These are phyloP conservation scores for Nothopassalora personata DNA, from an alignment of 2,329 filamentous ascomycete genomes.

Conservation along the genomic window DNA sequence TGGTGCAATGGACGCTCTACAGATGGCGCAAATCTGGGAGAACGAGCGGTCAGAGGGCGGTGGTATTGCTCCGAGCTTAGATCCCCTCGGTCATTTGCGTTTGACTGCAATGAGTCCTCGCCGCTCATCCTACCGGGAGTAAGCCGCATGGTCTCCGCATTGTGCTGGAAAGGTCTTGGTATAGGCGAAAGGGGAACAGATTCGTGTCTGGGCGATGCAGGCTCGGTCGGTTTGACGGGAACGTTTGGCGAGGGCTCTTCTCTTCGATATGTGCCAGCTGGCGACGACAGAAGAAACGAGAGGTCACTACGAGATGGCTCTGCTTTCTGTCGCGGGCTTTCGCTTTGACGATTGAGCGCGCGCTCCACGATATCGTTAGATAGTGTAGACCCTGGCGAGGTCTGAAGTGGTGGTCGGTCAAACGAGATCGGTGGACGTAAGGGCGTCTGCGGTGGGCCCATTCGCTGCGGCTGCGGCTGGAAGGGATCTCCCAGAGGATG, in stretches of 20 bases:
- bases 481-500: conserved; percentile 5
- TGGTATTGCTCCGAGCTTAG: conserved; percentile 13
- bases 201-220: not conserved
- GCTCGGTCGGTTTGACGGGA: not conserved
- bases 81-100: conserved; percentile 4
- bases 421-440: conserved; percentile 8
- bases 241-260: not conserved
- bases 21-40: not conserved
- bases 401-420: not conserved
- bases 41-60: conserved; percentile 9
- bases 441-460: conserved; percentile 9
- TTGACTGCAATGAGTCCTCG: not conserved
- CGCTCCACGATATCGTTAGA: not conserved
- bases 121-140: not conserved
- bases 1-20: conserved; percentile 12
- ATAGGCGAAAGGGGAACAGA: not conserved
- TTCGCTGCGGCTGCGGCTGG: not conserved
- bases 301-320: conserved; percentile 4
- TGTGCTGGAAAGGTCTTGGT: not conserved
- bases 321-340: not conserved
- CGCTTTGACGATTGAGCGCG: not conserved
- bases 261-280: not conserved
- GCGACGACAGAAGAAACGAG: conserved; percentile 1
- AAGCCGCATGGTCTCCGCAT: not conserved
- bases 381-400: not conserved